Conservation (phyloP, 805 yeast genomes). For the Saccharomyces jurei region DNA sequence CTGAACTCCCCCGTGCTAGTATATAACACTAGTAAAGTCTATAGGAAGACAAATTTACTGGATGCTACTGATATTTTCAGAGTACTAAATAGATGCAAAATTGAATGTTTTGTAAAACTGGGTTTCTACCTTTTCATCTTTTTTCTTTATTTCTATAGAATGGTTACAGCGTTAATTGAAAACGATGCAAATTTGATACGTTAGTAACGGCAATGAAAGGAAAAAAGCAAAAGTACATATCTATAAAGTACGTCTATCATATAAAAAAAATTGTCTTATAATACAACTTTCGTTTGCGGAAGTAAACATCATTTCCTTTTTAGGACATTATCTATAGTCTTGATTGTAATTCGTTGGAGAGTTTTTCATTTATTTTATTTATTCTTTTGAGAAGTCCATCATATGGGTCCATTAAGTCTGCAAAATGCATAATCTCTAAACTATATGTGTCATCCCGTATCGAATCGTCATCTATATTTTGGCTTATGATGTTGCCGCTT, state of each 20-base stretch:
- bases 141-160: slow-evolving; percentile 89
- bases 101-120: slow-evolving; percentile 81
- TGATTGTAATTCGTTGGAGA: not conserved
- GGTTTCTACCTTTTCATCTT: slow-evolving; percentile 88
- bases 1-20: slow-evolving; percentile 78
- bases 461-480: not conserved
- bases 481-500: not conserved
- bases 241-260: not conserved
- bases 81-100: slow-evolving; percentile 86
- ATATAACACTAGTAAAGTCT: slow-evolving; percentile 72
- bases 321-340: slow-evolving; percentile 2
- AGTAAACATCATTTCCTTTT: not conserved
- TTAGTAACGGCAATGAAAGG: not conserved
- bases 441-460: slow-evolving; percentile 2
- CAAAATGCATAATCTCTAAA: slow-evolving; percentile 4
- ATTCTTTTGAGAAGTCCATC: slow-evolving; percentile 14
- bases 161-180: slow-evolving; percentile 83
- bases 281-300: not conserved
- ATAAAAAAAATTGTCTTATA: not conserved
- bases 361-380: slow-evolving; percentile 9
- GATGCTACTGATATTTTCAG: slow-evolving; percentile 98
- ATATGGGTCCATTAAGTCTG: slow-evolving; percentile 13
- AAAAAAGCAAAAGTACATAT: not conserved
- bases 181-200: not conserved
- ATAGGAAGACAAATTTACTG: slow-evolving; percentile 72